Evolutionary conservation across 2,329 filamentous ascomycete species (phyloP), one percentile per base, ranked within the genome.

Genomic region (Trichoderma arundinaceum): DNA sequence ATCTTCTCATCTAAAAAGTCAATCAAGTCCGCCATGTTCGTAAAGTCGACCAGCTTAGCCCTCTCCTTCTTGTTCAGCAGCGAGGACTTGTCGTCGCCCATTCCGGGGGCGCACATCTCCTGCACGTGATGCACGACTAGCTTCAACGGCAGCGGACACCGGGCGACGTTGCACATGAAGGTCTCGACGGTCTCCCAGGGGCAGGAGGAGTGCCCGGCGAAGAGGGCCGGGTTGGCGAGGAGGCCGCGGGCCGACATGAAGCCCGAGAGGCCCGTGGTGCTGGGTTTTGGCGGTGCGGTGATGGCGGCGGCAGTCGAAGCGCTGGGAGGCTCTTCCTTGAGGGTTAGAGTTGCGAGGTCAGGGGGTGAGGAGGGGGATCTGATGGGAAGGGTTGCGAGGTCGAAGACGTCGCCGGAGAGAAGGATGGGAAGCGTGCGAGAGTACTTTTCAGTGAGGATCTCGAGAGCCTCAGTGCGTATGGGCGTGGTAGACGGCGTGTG

Each of bases 181-280:
- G 79, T 76, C 72, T 88, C 86, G 28, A 91, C 83, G 1, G 85
- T 87, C 54, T 85, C 82, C 84, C 85, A 88, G 1, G 88, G 84
- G 68, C 88, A 89, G 22, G 80, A 76, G 4, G 82, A 75, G 70
- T 83, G 72, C 52, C 86, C 83, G 0, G 85, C 82, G 75, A 89
- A 91, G 57, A 91, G 76, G 3, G 87, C 86, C 1, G 89, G 89
- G 75, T 91, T 91, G 70, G 86, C 80, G 48, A 91, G 82, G 2
- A 91, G 79, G 8, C 88, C 89, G 54, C 89, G 83, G 7, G 89
- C 89, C 19, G 89, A 87, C 89, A 92, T 91, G 64, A 91, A 84
- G 41, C 89, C 87, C 1, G 84, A 77, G 7, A 88, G 80, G 39
- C 83, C 79, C 5, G 82, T 84, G 81, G 77, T 78, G 71, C 75